These are phyloP conservation scores for Dendrobium officinale DNA, from an alignment of 106 monocot species.

Conservation along the genomic window DNA sequence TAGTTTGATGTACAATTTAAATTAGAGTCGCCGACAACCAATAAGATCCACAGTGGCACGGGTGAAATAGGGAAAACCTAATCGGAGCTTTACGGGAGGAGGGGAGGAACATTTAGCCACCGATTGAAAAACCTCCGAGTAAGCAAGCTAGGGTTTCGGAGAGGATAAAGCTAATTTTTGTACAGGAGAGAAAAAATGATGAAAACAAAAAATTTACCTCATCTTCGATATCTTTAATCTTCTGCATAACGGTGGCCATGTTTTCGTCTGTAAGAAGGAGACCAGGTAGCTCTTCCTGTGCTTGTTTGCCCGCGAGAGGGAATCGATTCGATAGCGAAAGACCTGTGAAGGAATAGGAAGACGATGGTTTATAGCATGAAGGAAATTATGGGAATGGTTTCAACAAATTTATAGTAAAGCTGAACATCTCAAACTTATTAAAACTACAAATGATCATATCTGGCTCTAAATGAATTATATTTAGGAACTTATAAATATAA, in stretches of 20 bases:
- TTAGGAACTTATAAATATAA: too few species aligned
- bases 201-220: constrained; percentile 40
- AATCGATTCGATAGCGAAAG: background rate
- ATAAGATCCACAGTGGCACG: background rate
- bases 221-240: constrained; percentile 98
- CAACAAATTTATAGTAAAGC: too few species aligned
- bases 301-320: background rate
- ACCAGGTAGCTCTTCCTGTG: background rate
- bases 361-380: background rate
- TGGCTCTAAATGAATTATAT: too few species aligned
- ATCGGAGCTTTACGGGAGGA: background rate
- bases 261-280: background rate
- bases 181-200: background rate
- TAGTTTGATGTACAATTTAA: background rate
- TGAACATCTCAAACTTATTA: too few species aligned
- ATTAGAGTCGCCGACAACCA: background rate
- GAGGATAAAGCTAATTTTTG: background rate
- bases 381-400: background rate
- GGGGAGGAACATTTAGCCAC: background rate
- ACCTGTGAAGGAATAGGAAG: background rate
- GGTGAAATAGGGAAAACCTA: background rate
- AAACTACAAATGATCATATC: too few species aligned
- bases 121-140: background rate
- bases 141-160: constrained; percentile 21
- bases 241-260: constrained; percentile 99